Percentiles rank a stretch among this genome's conserved stretches.
Conservation (phyloP, 2,329 filamentous ascomycete genomes). For the Didymellaceae sp. region DNA sequence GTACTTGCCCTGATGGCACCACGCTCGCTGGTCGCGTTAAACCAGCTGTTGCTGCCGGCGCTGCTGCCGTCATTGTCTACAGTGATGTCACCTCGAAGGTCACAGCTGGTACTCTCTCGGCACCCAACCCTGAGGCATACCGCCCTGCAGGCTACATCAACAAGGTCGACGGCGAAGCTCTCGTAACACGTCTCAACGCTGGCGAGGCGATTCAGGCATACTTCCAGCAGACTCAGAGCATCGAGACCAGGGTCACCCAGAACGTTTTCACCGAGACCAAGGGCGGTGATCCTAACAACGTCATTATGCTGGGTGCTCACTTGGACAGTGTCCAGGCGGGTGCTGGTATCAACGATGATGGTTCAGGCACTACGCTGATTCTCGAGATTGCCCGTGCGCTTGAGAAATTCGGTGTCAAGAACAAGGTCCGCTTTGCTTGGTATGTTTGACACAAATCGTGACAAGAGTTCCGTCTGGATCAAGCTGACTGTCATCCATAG, state of each 20-base stretch:
- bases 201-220: conserved; percentile 51
- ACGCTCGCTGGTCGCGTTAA: conserved; percentile 51
- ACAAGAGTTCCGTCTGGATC: too few relatives aligned
- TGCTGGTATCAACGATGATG: conserved; percentile 54
- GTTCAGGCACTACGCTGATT: conserved; percentile 47
- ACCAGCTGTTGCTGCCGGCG: conserved; percentile 51
- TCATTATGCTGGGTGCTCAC: conserved; percentile 51
- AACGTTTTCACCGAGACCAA: conserved; percentile 52
- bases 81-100: conserved; percentile 47
- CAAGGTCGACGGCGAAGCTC: conserved; percentile 51
- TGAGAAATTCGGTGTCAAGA: conserved; percentile 47
- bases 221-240: conserved; percentile 54
- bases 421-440: conserved; percentile 52
- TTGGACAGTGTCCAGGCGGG: conserved; percentile 52
- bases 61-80: conserved; percentile 53
- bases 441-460: too few relatives aligned
- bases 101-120: conserved; percentile 51
- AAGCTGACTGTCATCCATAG: too few relatives aligned
- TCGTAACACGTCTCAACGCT: conserved; percentile 49
- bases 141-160: conserved; percentile 53
- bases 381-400: conserved; percentile 48
- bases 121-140: conserved; percentile 45
- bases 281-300: conserved; percentile 49
- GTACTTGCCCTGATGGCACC: conserved; percentile 51
- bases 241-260: conserved; percentile 59